Evolutionary conservation across 2,329 filamentous ascomycete species (phyloP).

Genomic region (Ceratocystis harringtonii): DNA sequence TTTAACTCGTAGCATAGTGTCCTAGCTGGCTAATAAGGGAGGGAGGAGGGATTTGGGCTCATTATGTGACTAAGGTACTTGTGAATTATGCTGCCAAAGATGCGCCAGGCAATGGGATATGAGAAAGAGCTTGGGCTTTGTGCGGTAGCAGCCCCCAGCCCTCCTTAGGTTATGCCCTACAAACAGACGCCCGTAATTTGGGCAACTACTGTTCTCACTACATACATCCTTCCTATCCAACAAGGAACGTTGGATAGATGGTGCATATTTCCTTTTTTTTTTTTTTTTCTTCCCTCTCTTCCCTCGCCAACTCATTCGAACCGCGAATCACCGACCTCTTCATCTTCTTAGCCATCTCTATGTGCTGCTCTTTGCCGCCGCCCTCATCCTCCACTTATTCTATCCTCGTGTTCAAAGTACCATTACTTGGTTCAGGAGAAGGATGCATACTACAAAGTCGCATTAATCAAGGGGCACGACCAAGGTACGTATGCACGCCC

Average conservation of each 20-base stretch:
- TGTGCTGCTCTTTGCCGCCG: not conserved
- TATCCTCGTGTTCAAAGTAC: not conserved
- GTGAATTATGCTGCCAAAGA: not conserved
- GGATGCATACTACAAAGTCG: not conserved
- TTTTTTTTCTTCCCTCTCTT: not conserved
- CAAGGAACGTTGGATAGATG: not conserved
- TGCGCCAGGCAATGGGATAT: not conserved
- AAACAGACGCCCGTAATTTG: not conserved
- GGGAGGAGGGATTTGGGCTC: no score
- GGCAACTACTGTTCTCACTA: not conserved
- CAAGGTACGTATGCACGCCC: not conserved
- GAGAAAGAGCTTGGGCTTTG: no score
- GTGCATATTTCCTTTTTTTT: not conserved
- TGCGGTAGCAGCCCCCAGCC: not conserved
- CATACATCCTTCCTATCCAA: not conserved
- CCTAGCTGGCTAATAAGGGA: no score
- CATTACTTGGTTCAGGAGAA: constrained; percentile 2
- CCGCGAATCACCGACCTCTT: not conserved
- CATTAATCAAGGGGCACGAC: not conserved
- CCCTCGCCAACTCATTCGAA: not conserved
- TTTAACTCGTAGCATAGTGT: no score
- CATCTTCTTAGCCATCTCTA: not conserved
- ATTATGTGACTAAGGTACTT: no score
- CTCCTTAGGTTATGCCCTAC: not conserved
- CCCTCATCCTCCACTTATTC: not conserved